Evolutionary conservation across 495 filamentous ascomycete species (phyloP).

Genomic region (Xylaria palmicola): DNA sequence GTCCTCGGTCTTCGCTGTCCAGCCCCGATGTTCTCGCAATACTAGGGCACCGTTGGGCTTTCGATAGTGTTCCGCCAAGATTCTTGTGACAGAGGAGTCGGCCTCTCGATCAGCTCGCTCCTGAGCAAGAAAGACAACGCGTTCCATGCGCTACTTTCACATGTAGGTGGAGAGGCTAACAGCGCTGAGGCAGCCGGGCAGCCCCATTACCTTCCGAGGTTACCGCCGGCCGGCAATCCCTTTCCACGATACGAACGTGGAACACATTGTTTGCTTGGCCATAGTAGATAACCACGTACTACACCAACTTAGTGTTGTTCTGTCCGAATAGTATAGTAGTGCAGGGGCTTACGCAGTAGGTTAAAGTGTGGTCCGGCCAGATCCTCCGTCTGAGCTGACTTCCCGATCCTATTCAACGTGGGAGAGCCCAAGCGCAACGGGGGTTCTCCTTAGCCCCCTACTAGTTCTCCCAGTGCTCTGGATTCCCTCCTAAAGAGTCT

Average conservation of each 20-base stretch:
- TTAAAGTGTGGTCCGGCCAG: not conserved
- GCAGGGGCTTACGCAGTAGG: too few relatives aligned
- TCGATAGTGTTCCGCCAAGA: not conserved
- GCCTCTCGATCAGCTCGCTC: too few relatives aligned
- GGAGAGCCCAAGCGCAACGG: not conserved
- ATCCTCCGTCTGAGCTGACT: not conserved
- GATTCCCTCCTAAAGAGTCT: conserved; percentile 2
- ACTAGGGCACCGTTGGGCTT: not conserved
- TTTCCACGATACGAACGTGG: too few relatives aligned
- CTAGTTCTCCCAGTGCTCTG: conserved; percentile 6
- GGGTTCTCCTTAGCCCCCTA: not conserved
- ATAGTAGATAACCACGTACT: too few relatives aligned
- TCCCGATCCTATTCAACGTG: not conserved
- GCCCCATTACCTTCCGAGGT: not conserved
- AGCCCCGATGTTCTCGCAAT: too few relatives aligned
- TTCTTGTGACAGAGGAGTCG: too few relatives aligned
- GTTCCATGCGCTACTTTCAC: not conserved
- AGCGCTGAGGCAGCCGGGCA: not conserved
- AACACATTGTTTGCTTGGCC: too few relatives aligned
- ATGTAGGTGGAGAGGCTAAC: not conserved
- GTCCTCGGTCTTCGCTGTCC: too few relatives aligned
- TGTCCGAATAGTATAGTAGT: not conserved
- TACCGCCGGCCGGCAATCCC: conserved; percentile 3
- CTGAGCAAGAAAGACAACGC: not conserved
- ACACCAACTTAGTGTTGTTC: too few relatives aligned